Conservation (phyloP, 2,329 filamentous ascomycete genomes). For the Aspergillus brasiliensis region DNA sequence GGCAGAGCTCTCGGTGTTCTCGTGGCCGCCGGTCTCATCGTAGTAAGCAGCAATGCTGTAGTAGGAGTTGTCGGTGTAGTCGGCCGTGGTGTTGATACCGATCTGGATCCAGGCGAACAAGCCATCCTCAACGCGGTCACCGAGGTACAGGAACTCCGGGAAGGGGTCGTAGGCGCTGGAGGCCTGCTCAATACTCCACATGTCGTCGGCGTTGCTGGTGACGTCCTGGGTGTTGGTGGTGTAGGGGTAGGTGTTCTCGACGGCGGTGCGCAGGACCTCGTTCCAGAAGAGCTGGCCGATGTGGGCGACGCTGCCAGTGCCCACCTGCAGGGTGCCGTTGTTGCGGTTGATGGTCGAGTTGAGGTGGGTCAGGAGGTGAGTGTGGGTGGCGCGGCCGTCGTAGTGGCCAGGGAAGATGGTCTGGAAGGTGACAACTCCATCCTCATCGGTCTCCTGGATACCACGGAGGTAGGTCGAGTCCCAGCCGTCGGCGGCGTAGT, state of each 20-base stretch:
- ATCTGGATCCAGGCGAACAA: slow-evolving; percentile 54
- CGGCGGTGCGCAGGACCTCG: slow-evolving; percentile 47
- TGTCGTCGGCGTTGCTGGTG: slow-evolving; percentile 49
- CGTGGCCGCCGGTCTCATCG: slow-evolving; percentile 25
- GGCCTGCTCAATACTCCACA: slow-evolving; percentile 44
- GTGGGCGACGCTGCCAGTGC: slow-evolving; percentile 47
- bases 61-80: slow-evolving; percentile 28
- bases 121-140: slow-evolving; percentile 51
- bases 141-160: slow-evolving; percentile 57
- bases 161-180: slow-evolving; percentile 54
- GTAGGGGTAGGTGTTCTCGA: slow-evolving; percentile 47
- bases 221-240: slow-evolving; percentile 31
- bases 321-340: slow-evolving; percentile 47
- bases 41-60: slow-evolving; percentile 28
- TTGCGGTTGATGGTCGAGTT: slow-evolving; percentile 42
- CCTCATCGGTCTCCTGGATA: slow-evolving; percentile 49
- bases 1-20: slow-evolving; percentile 20
- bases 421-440: slow-evolving; percentile 54
- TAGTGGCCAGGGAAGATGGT: slow-evolving; percentile 54
- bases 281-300: slow-evolving; percentile 56
- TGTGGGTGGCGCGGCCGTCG: slow-evolving; percentile 50
- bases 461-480: slow-evolving; percentile 53
- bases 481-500: slow-evolving; percentile 33
- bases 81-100: slow-evolving; percentile 47
- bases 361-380: slow-evolving; percentile 52